Evolutionary conservation across 129 eudicot genomes (phyloP).

Genomic region (Rutidosis leptorrhynchoides): DNA sequence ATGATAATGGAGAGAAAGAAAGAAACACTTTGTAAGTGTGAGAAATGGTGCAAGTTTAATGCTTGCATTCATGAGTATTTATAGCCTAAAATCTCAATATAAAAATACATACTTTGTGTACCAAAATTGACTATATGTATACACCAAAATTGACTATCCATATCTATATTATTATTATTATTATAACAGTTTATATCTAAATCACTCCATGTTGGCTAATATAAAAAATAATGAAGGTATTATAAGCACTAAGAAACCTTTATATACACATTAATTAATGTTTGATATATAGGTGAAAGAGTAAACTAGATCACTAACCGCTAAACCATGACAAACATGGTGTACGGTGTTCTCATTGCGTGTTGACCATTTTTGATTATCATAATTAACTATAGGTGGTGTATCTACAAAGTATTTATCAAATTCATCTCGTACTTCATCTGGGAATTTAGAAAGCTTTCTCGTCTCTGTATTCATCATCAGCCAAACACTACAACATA

Average conservation of each 20-base stretch:
- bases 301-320: slow-evolving; percentile 43
- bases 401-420: slow-evolving; percentile 44
- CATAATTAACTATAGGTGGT: slow-evolving; percentile 52
- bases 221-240: not conserved
- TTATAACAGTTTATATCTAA: too few species aligned
- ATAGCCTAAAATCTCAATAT: too few species aligned
- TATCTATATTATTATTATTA: too few species aligned
- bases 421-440: slow-evolving; percentile 68
- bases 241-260: not conserved
- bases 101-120: too few species aligned
- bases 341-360: slow-evolving; percentile 49
- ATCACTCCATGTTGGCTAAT: slow-evolving; percentile 8
- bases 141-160: too few species aligned
- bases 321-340: slow-evolving; percentile 47
- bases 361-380: slow-evolving; percentile 53
- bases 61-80: too few species aligned
- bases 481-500: slow-evolving; percentile 46
- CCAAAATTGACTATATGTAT: too few species aligned
- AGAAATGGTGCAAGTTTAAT: too few species aligned
- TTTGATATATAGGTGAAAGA: not conserved
- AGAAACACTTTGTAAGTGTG: too few species aligned
- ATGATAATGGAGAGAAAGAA: too few species aligned
- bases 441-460: slow-evolving; percentile 65
- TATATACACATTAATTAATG: not conserved
- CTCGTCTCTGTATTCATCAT: slow-evolving; percentile 84